Evolutionary conservation across 1,284 basidiomycete genomes (phyloP), one percentile per base, ranked within the genome.

Genomic region (Cystobasidium slooffiae): DNA sequence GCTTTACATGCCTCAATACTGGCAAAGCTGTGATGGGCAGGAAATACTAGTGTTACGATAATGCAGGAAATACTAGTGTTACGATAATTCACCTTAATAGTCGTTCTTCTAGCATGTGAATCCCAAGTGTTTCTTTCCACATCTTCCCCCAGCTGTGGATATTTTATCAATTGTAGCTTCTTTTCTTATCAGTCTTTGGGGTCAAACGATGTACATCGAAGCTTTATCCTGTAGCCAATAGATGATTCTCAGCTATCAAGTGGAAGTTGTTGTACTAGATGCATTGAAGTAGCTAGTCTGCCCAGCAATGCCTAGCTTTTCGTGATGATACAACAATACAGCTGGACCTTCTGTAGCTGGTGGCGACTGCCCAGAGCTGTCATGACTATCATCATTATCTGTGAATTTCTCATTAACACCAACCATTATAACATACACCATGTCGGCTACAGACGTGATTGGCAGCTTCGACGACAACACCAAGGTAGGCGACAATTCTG

Each of bases 381-480:
- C 47, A 51, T 6, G 47, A 3, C 20, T 6, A 51, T 51, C 16
- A 37, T 14, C 6, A 31, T 14, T 14, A 18, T 56, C 14, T n/a
- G 14, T 18, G 7, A 56, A 1, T 46, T 10, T 47, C 24, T n/a
- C 10, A 14, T 22, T 3, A 1, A n/a, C 58, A 16, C 8, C 39
- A 14, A 14, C 4, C 24, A 16, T 6, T 16, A 39, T 31, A 1
- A 3, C 16, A 16, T 14, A 22, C 64, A 66, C 16, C 49, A 73
- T 73, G 70, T 73, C 70, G 8, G 63, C 70, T 6, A 37, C 14
- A 39, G 70, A 73, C 22, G 62, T 62, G 4, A 73, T 73, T 51
- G 62, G 63, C 62, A 66, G 70, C 70, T 73, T 73, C 49, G 70
- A 73, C 44, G 70, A 73, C 52, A 46, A 61, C n/a, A 73, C 70